Evolutionary conservation across 768 basidiomycete genomes (phyloP).

Genomic region (Lentinus brumalis): DNA sequence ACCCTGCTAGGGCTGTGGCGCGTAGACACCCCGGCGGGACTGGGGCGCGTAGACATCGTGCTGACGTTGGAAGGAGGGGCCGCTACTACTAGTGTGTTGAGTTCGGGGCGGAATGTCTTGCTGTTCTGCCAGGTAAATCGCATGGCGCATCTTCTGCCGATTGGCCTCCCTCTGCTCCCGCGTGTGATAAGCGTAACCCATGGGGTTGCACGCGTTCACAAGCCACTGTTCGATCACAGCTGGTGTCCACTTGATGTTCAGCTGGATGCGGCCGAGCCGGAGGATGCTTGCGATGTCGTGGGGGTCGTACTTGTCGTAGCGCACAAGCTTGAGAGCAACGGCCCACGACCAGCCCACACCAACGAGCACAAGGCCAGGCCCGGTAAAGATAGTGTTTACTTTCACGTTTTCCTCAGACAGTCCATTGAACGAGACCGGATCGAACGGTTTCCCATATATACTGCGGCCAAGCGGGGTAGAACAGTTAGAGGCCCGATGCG

Average conservation of each 20-base stretch:
- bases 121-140: constrained; percentile 37
- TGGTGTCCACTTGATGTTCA: constrained; percentile 56
- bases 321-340: constrained; percentile 70
- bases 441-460: constrained; percentile 37
- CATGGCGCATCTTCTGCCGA: constrained; percentile 55
- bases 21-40: no score
- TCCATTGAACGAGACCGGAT: constrained; percentile 62
- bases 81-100: no score
- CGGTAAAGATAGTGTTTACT: constrained; percentile 58
- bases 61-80: no score
- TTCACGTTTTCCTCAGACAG: constrained; percentile 51
- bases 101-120: not conserved
- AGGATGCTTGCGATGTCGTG: constrained; percentile 68
- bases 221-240: constrained; percentile 60
- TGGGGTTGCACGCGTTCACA: constrained; percentile 56
- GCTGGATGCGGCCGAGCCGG: constrained; percentile 55
- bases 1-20: no score
- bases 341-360: constrained; percentile 74
- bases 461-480: constrained; percentile 14
- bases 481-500: not conserved
- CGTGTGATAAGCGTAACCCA: constrained; percentile 58
- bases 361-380: constrained; percentile 54
- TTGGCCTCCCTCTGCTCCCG: constrained; percentile 46
- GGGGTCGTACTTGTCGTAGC: constrained; percentile 64
- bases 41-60: no score